Percentiles rank a stretch among this genome's conserved stretches.
phyloP scores from a whole-genome alignment of 768 basidiomycete genomes.

The Boletellus sp. region DNA sequence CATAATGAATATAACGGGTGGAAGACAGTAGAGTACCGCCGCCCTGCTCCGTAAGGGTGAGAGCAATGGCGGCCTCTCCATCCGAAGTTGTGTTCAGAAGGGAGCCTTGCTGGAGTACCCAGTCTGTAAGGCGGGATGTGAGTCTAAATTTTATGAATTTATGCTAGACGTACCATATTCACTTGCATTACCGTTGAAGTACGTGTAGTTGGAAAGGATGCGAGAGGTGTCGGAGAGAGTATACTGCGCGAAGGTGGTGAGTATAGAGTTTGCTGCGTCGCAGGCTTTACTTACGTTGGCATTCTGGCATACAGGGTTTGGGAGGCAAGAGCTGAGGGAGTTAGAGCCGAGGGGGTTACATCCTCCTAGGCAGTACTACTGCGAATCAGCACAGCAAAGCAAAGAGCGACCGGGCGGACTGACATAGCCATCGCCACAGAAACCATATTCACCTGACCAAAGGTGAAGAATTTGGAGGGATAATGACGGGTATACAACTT shows the following conservation, averaged over 20 bases:
- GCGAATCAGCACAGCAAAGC: constrained; percentile 5
- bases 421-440: constrained; percentile 45
- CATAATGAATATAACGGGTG: constrained; percentile 81
- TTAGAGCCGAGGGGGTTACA: constrained; percentile 76
- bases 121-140: constrained; percentile 43
- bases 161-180: constrained; percentile 48
- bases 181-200: constrained; percentile 72
- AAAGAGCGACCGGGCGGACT: constrained; percentile 8
- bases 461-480: background rate
- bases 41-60: constrained; percentile 64
- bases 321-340: constrained; percentile 60
- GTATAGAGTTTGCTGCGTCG: background rate
- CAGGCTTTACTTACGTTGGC: constrained; percentile 41
- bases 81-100: constrained; percentile 60
- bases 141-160: background rate
- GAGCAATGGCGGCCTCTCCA: constrained; percentile 57
- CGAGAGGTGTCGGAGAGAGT: constrained; percentile 63
- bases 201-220: constrained; percentile 60
- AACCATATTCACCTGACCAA: constrained; percentile 48
- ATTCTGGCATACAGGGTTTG: constrained; percentile 68
- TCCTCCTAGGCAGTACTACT: constrained; percentile 79
- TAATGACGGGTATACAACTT: constrained; percentile 10
- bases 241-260: constrained; percentile 38
- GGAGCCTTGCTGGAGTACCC: constrained; percentile 65
- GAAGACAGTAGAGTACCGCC: constrained; percentile 78